Conservation (phyloP, 1,284 basidiomycete genomes). For the Pyrrhoderma noxium region DNA sequence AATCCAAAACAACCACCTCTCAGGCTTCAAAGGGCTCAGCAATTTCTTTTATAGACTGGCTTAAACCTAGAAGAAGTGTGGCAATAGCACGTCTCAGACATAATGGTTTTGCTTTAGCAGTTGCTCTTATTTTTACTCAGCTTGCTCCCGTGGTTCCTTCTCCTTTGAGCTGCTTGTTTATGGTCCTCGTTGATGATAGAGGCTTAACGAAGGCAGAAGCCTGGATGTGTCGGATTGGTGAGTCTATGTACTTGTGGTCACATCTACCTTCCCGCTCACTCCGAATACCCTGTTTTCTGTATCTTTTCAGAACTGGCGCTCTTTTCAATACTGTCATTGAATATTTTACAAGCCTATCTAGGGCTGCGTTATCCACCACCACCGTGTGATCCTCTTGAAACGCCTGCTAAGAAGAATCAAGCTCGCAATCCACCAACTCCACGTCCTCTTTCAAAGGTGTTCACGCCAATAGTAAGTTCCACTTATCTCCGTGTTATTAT, state of each 20-base stretch:
- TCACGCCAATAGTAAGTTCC: constrained; percentile 7
- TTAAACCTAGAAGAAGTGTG: constrained; percentile 16
- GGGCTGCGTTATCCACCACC: constrained; percentile 16
- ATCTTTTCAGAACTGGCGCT: constrained; percentile 12
- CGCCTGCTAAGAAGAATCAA: constrained; percentile 13
- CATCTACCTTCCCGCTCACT: neutral
- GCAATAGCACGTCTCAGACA: constrained; percentile 16
- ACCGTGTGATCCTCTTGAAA: constrained; percentile 9
- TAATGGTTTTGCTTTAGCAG: constrained; percentile 16
- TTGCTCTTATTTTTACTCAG: constrained; percentile 11
- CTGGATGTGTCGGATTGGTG: constrained; percentile 15
- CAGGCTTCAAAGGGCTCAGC: no score
- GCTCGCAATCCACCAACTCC: constrained; percentile 7
- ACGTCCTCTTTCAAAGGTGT: constrained; percentile 7
- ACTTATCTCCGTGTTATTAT: neutral
- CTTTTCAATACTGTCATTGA: constrained; percentile 9
- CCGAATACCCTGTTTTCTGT: neutral
- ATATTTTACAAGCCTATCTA: constrained; percentile 16
- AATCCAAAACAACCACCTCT: no score
- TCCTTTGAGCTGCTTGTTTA: constrained; percentile 12
- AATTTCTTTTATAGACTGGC: constrained; percentile 11
- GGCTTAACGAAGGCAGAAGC: neutral
- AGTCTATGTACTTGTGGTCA: neutral
- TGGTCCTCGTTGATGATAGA: constrained; percentile 5
- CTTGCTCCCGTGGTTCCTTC: constrained; percentile 13